Percentiles rank a stretch among this genome's conserved stretches.
These are phyloP conservation scores for Sarocladium strictum DNA, from an alignment of 2,329 filamentous ascomycete species.

Conservation along the genomic window DNA sequence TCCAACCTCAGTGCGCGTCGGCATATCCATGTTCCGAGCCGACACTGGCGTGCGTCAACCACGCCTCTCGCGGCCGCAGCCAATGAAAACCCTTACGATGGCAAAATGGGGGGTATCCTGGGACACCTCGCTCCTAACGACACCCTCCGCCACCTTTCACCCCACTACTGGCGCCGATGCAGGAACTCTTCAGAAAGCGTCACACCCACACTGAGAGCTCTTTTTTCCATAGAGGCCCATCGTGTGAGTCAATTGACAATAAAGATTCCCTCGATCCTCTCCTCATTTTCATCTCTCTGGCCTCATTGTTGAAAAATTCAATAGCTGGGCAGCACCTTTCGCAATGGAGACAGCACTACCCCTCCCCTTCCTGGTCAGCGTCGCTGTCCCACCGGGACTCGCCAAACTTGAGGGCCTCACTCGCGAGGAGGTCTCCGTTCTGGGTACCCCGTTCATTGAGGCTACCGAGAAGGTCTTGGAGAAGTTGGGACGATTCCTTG, in stretches of 20 bases:
- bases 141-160: slow-evolving; percentile 9
- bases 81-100: neutral
- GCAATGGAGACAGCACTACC: slow-evolving; percentile 59
- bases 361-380: slow-evolving; percentile 56
- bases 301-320: neutral
- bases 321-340: neutral
- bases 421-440: slow-evolving; percentile 50
- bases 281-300: neutral
- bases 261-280: neutral
- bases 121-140: neutral
- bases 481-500: slow-evolving; percentile 41
- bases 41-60: neutral
- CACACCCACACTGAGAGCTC: slow-evolving; percentile 8
- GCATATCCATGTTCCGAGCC: slow-evolving; percentile 1
- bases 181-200: slow-evolving; percentile 7
- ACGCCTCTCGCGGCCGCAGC: neutral
- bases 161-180: slow-evolving; percentile 6
- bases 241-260: slow-evolving; percentile 2
- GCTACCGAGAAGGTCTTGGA: slow-evolving; percentile 42
- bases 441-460: slow-evolving; percentile 54
- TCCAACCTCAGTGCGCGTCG: neutral
- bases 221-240: slow-evolving; percentile 5
- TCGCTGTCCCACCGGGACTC: slow-evolving; percentile 45
- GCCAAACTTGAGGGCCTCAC: slow-evolving; percentile 46
- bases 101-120: neutral